phyloP scores from a whole-genome alignment of 768 basidiomycete species.

The Russula ochroleuca region DNA sequence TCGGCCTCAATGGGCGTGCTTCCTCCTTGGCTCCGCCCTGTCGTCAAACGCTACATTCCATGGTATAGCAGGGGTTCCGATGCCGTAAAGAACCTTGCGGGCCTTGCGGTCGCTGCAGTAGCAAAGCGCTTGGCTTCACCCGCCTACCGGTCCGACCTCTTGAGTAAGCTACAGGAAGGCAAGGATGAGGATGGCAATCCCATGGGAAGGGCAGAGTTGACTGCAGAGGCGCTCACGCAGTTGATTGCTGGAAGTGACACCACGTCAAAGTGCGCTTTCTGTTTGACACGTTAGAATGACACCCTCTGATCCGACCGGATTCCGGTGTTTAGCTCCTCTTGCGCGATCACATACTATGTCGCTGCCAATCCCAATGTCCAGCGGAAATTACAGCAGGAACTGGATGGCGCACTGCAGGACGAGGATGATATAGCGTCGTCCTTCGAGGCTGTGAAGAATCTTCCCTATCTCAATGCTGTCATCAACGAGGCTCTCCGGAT shows the following conservation, averaged over 20 bases:
- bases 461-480: slow-evolving; percentile 80
- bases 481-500: slow-evolving; percentile 83
- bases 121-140: slow-evolving; percentile 64
- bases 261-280: slow-evolving; percentile 71
- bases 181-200: slow-evolving; percentile 76
- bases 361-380: slow-evolving; percentile 63
- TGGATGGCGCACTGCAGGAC: slow-evolving; percentile 54
- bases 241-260: slow-evolving; percentile 90
- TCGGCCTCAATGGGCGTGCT: slow-evolving; percentile 41
- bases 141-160: slow-evolving; percentile 71
- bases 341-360: slow-evolving; percentile 83
- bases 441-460: slow-evolving; percentile 63
- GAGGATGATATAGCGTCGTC: slow-evolving; percentile 61
- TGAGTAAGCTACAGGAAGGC: slow-evolving; percentile 75
- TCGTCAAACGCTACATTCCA: slow-evolving; percentile 34
- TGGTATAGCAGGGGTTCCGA: slow-evolving; percentile 37
- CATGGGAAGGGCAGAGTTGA: slow-evolving; percentile 79
- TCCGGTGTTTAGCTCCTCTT: slow-evolving; percentile 59
- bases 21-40: slow-evolving; percentile 37
- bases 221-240: slow-evolving; percentile 82
- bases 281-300: neutral
- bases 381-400: slow-evolving; percentile 68
- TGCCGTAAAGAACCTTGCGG: slow-evolving; percentile 37
- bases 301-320: neutral
- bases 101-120: slow-evolving; percentile 41